A percentile compares a stretch with the other conserved stretches of the same genome.
Conservation (phyloP, 352 stramenopile species). For the Phytophthora lateralis region DNA sequence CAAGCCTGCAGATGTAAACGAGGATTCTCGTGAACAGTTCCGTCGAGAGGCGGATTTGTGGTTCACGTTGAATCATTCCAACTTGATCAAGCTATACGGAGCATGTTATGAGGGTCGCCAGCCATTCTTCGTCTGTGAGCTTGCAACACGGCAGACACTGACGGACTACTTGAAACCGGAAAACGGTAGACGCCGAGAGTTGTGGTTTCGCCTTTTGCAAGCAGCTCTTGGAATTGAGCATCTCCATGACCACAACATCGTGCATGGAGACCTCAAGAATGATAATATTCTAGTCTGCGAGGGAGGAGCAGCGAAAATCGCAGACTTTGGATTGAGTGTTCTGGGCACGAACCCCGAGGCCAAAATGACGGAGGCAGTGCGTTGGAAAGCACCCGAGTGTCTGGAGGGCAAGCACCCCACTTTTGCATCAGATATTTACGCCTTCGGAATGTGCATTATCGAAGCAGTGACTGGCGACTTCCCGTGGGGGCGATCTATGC, state of each 20-base stretch:
- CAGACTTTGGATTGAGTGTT: constrained; percentile 35
- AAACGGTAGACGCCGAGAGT: constrained; percentile 24
- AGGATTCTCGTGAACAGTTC: constrained; percentile 23
- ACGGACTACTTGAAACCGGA: constrained; percentile 25
- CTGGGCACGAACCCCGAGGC: constrained; percentile 18
- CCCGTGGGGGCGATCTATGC: constrained; percentile 28
- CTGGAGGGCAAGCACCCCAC: constrained; percentile 17
- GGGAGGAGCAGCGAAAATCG: constrained; percentile 37
- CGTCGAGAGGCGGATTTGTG: constrained; percentile 32
- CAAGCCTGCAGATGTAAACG: constrained; percentile 13
- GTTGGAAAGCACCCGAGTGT: constrained; percentile 39
- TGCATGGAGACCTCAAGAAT: constrained; percentile 40
- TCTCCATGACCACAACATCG: constrained; percentile 39
- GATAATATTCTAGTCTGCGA: constrained; percentile 38
- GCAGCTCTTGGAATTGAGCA: constrained; percentile 38
- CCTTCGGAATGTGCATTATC: constrained; percentile 47
- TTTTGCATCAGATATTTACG: constrained; percentile 39
- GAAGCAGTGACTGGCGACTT: constrained; percentile 34
- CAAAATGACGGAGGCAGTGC: constrained; percentile 21
- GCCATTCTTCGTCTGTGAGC: constrained; percentile 39
- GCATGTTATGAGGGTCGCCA: constrained; percentile 29
- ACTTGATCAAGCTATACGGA: constrained; percentile 40
- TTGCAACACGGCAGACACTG: constrained; percentile 27
- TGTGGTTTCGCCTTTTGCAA: constrained; percentile 38
- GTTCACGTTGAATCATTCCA: constrained; percentile 39